Evolutionary conservation across 352 stramenopile species (phyloP).

Genomic region (Pythium myriotylum): DNA sequence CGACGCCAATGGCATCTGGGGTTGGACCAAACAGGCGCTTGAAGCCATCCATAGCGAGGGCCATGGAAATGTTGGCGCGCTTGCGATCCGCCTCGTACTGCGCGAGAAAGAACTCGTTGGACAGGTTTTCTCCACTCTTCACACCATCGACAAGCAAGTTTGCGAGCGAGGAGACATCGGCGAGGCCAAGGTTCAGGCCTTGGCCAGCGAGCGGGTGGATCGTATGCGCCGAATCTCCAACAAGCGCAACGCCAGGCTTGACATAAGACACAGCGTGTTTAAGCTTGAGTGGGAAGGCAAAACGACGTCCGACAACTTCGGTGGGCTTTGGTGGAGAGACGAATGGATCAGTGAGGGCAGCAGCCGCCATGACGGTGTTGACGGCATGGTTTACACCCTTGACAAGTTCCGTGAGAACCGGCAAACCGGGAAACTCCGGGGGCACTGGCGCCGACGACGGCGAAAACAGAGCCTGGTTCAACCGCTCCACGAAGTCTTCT

Average conservation of each 20-base stretch:
- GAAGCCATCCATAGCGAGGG: slow-evolving; percentile 87
- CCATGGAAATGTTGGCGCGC: slow-evolving; percentile 82
- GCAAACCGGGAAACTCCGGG: slow-evolving; percentile 76
- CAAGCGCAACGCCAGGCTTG: slow-evolving; percentile 84
- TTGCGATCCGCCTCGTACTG: slow-evolving; percentile 90
- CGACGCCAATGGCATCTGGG: slow-evolving; percentile 68
- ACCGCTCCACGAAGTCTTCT: slow-evolving; percentile 76
- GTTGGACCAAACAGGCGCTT: slow-evolving; percentile 86
- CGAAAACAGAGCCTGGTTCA: slow-evolving; percentile 79
- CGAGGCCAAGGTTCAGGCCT: slow-evolving; percentile 94
- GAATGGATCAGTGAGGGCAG: slow-evolving; percentile 76
- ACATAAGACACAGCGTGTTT: slow-evolving; percentile 89
- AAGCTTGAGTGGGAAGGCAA: slow-evolving; percentile 90
- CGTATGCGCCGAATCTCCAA: slow-evolving; percentile 96
- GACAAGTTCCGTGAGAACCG: slow-evolving; percentile 74
- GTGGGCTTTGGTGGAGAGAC: slow-evolving; percentile 69
- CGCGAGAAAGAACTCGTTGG: slow-evolving; percentile 72
- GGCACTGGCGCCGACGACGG: slow-evolving; percentile 49
- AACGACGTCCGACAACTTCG: slow-evolving; percentile 68
- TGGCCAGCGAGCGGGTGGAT: slow-evolving; percentile 96
- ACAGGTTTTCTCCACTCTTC: slow-evolving; percentile 77
- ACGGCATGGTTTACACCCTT: slow-evolving; percentile 75
- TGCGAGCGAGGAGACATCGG: slow-evolving; percentile 86
- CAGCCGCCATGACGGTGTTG: slow-evolving; percentile 76
- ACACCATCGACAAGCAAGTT: slow-evolving; percentile 76